phyloP scores from a whole-genome alignment of 1,139 yeast genomes.

The Lodderomyces jiufengensis region DNA sequence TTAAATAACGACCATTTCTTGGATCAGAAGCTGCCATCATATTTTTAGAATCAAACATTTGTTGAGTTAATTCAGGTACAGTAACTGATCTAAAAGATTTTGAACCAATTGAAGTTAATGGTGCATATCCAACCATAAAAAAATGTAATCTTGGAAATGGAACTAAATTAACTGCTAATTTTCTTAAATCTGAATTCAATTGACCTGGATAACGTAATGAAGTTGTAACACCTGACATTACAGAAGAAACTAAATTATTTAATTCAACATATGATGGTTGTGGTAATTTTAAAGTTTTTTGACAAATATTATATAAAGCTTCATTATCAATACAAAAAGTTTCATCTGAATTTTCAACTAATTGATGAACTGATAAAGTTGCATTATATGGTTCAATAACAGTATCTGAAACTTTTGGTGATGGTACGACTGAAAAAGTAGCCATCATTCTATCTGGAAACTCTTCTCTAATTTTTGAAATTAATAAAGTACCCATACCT shows the following conservation, averaged over 20 bases:
- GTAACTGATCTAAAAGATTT: slow-evolving; percentile 79
- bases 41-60: slow-evolving; percentile 85
- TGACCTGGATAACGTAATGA: slow-evolving; percentile 93
- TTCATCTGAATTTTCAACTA: slow-evolving; percentile 86
- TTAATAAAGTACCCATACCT: slow-evolving; percentile 87
- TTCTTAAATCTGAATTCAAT: slow-evolving; percentile 85
- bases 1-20: slow-evolving; percentile 82
- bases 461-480: slow-evolving; percentile 80
- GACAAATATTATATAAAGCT: slow-evolving; percentile 86
- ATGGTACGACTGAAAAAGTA: slow-evolving; percentile 87
- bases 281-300: slow-evolving; percentile 72
- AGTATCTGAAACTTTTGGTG: slow-evolving; percentile 87
- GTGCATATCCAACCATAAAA: slow-evolving; percentile 94
- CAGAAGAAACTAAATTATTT: slow-evolving; percentile 78
- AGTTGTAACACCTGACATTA: slow-evolving; percentile 90
- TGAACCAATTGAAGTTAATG: slow-evolving; percentile 75
- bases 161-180: slow-evolving; percentile 86
- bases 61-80: slow-evolving; percentile 90
- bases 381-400: slow-evolving; percentile 95
- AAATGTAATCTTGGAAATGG: slow-evolving; percentile 95
- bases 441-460: slow-evolving; percentile 96
- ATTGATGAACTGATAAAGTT: slow-evolving; percentile 85
- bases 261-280: slow-evolving; percentile 78
- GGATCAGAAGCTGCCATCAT: slow-evolving; percentile 97
- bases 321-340: slow-evolving; percentile 94